Percentiles rank a stretch among this genome's conserved stretches.
Evolutionary conservation across 164 flowering plant genomes (phyloP).

Genomic region (Houttuynia cordata): DNA sequence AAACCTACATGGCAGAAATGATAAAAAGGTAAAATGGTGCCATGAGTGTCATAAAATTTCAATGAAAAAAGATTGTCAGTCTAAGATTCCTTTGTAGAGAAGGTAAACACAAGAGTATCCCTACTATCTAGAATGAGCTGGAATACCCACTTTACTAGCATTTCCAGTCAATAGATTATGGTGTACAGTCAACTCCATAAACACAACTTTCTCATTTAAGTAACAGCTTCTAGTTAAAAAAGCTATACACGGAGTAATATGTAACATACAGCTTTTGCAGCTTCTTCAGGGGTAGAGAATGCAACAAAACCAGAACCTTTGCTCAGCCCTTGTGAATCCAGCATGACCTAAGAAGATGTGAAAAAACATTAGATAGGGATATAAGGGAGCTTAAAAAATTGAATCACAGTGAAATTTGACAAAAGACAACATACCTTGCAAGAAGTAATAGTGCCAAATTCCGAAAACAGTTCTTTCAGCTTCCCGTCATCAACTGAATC

Average conservation of each 20-base stretch:
- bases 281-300: constrained; percentile 62
- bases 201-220: background rate
- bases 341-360: constrained; percentile 41
- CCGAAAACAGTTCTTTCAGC: constrained; percentile 52
- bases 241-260: background rate
- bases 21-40: background rate
- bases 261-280: constrained; percentile 53
- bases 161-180: no score
- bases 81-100: background rate
- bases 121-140: no score
- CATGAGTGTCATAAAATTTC: background rate
- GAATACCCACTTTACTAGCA: no score
- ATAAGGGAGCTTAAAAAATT: background rate
- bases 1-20: constrained; percentile 25
- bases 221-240: background rate
- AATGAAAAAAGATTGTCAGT: no score
- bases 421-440: constrained; percentile 37
- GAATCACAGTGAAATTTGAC: background rate
- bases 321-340: constrained; percentile 48
- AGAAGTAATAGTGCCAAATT: constrained; percentile 63
- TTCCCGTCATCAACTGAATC: constrained; percentile 51
- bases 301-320: constrained; percentile 82
- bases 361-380: background rate
- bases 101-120: background rate
- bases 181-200: background rate